Evolutionary conservation across 1,139 yeast species (phyloP).

Genomic region (Geotrichum australiense): DNA sequence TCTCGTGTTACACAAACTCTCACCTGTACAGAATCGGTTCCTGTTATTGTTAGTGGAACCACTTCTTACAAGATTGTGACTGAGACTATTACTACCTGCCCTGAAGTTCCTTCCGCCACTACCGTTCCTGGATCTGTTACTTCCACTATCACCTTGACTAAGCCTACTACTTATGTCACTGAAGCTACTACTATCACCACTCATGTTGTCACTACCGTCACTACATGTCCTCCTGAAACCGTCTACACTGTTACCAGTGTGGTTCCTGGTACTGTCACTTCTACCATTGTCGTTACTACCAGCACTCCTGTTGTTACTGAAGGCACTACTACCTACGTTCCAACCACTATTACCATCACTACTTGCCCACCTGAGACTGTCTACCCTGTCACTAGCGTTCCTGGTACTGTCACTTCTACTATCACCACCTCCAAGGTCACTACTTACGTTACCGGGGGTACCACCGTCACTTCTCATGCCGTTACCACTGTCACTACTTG

Average conservation of each 20-base stretch:
- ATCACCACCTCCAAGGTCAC: conserved; percentile 1
- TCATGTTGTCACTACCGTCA: conserved; percentile 4
- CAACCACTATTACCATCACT: conserved; percentile 3
- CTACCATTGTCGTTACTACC: conserved; percentile 3
- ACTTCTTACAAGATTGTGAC: conserved; percentile 7
- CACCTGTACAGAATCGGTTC: conserved; percentile 7
- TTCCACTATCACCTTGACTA: conserved; percentile 14
- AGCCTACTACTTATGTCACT: conserved; percentile 14
- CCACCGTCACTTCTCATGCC: not conserved
- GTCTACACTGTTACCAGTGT: too few relatives aligned
- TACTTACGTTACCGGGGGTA: conserved; percentile 1
- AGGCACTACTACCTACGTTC: conserved; percentile 2
- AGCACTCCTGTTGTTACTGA: not conserved
- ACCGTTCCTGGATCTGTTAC: conserved; percentile 15
- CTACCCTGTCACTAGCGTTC: conserved; percentile 1
- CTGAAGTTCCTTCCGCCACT: conserved; percentile 2
- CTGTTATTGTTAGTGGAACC: conserved; percentile 5
- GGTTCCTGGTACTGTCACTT: conserved; percentile 3
- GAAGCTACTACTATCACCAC: conserved; percentile 10
- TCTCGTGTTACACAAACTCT: conserved; percentile 10
- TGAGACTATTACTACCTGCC: conserved; percentile 9
- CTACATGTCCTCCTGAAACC: conserved; percentile 12
- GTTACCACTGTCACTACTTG: conserved; percentile 3
- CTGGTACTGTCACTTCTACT: conserved; percentile 8
- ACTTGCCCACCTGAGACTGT: conserved; percentile 13